Conservation (phyloP, 495 filamentous ascomycete genomes). For the Elasticomyces elasticus region DNA sequence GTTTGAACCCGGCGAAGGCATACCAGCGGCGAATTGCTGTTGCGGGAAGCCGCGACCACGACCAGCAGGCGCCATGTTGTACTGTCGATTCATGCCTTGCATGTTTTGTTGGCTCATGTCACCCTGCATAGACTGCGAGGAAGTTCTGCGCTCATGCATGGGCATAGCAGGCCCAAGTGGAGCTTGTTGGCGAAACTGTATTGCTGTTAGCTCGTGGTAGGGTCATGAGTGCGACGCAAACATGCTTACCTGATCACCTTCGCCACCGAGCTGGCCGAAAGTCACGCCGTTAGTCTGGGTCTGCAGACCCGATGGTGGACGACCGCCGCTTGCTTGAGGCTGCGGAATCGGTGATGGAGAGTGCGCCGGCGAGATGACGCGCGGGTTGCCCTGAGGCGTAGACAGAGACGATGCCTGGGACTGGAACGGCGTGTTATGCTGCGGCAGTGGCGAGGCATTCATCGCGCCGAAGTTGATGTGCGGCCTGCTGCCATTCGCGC, state of each 20-base stretch:
- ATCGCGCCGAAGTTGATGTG: slow-evolving; percentile 66
- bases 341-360: slow-evolving; percentile 87
- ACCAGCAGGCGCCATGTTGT: slow-evolving; percentile 42
- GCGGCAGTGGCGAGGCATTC: slow-evolving; percentile 55
- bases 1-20: slow-evolving; percentile 52
- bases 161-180: slow-evolving; percentile 49
- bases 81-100: slow-evolving; percentile 39
- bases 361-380: slow-evolving; percentile 53
- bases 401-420: slow-evolving; percentile 48
- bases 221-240: background rate
- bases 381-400: slow-evolving; percentile 28
- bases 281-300: slow-evolving; percentile 53
- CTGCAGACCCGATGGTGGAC: slow-evolving; percentile 57
- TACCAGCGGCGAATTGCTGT: slow-evolving; percentile 45
- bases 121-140: slow-evolving; percentile 67
- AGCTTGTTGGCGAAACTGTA: slow-evolving; percentile 12
- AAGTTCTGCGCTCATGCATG: slow-evolving; percentile 70
- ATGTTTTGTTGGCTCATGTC: slow-evolving; percentile 57
- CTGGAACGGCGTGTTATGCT: slow-evolving; percentile 29
- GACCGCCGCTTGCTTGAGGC: slow-evolving; percentile 72
- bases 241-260: slow-evolving; percentile 54
- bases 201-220: background rate
- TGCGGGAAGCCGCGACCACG: slow-evolving; percentile 52
- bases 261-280: slow-evolving; percentile 72
- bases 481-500: slow-evolving; percentile 47